Percentiles rank a stretch among this genome's conserved stretches.
These are phyloP conservation scores for Nakazawaea pomicola DNA, from an alignment of 805 yeast species.

Conservation along the genomic window DNA sequence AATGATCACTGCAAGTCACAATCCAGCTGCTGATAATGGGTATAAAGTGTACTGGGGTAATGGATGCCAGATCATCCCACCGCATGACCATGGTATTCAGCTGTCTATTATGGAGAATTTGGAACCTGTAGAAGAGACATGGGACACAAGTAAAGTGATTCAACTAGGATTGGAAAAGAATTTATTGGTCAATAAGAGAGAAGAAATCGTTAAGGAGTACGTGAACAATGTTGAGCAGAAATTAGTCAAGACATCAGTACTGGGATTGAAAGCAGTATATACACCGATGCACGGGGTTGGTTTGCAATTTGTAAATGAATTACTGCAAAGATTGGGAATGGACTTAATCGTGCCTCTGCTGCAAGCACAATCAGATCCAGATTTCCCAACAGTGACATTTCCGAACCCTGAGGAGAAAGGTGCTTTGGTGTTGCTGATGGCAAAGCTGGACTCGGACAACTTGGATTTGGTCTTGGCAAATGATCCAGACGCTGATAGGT, in stretches of 20 bases:
- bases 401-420: conserved; percentile 98
- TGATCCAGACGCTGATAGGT: conserved; percentile 97
- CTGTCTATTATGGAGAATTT: conserved; percentile 53
- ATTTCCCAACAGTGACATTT: conserved; percentile 77
- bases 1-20: conserved; percentile 90
- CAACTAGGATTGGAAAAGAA: conserved; percentile 18
- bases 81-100: conserved; percentile 78
- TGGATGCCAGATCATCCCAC: conserved; percentile 95
- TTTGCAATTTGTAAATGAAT: conserved; percentile 44
- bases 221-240: conserved; percentile 24
- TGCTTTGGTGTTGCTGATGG: conserved; percentile 71
- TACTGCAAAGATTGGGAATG: conserved; percentile 33
- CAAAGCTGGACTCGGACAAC: conserved; percentile 45
- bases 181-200: conserved; percentile 34
- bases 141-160: conserved; percentile 40
- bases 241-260: conserved; percentile 26
- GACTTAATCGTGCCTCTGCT: conserved; percentile 43
- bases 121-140: conserved; percentile 51
- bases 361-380: conserved; percentile 78
- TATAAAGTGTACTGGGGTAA: conserved; percentile 91
- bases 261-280: conserved; percentile 55
- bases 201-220: conserved; percentile 39
- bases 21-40: conserved; percentile 84
- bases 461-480: conserved; percentile 70
- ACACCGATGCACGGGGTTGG: conserved; percentile 99